A percentile compares a stretch with the other conserved stretches of the same genome.
phyloP scores from a whole-genome alignment of 352 stramenopile genomes.

The Saprolegnia diclina region DNA sequence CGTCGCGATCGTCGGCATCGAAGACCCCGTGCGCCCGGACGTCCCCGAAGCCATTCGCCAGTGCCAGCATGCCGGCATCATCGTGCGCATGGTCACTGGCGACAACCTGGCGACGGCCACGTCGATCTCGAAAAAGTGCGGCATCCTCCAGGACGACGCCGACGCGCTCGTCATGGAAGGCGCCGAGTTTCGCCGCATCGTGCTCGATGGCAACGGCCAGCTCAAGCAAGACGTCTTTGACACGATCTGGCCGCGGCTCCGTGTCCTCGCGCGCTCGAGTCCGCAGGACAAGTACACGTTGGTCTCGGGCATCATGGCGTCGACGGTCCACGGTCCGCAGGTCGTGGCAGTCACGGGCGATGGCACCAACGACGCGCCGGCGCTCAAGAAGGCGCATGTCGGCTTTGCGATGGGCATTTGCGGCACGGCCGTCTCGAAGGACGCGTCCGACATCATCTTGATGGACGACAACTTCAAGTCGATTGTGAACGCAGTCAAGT shows the following conservation, averaged over 20 bases:
- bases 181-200: slow-evolving; percentile 41
- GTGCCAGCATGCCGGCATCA: slow-evolving; percentile 90
- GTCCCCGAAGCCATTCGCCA: slow-evolving; percentile 83
- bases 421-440: slow-evolving; percentile 83
- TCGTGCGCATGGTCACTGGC: slow-evolving; percentile 89
- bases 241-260: slow-evolving; percentile 70
- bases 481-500: slow-evolving; percentile 92
- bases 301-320: slow-evolving; percentile 77
- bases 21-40: slow-evolving; percentile 88
- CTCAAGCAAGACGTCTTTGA: slow-evolving; percentile 70
- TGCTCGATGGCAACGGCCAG: slow-evolving; percentile 43
- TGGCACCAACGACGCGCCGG: slow-evolving; percentile 90
- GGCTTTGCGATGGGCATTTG: slow-evolving; percentile 86
- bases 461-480: slow-evolving; percentile 95
- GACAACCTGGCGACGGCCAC: slow-evolving; percentile 88
- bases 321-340: slow-evolving; percentile 31
- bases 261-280: slow-evolving; percentile 87
- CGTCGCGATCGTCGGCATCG: slow-evolving; percentile 85
- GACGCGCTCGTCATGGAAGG: slow-evolving; percentile 46
- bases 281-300: slow-evolving; percentile 89
- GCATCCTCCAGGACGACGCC: slow-evolving; percentile 67
- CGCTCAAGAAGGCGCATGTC: slow-evolving; percentile 86
- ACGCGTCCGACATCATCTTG: slow-evolving; percentile 92
- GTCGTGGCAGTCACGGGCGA: slow-evolving; percentile 91
- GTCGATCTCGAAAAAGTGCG: slow-evolving; percentile 81